Percentiles rank a stretch among this genome's conserved stretches.
Evolutionary conservation across 768 basidiomycete species (phyloP).

Genomic region (Cystoderma amianthinum): DNA sequence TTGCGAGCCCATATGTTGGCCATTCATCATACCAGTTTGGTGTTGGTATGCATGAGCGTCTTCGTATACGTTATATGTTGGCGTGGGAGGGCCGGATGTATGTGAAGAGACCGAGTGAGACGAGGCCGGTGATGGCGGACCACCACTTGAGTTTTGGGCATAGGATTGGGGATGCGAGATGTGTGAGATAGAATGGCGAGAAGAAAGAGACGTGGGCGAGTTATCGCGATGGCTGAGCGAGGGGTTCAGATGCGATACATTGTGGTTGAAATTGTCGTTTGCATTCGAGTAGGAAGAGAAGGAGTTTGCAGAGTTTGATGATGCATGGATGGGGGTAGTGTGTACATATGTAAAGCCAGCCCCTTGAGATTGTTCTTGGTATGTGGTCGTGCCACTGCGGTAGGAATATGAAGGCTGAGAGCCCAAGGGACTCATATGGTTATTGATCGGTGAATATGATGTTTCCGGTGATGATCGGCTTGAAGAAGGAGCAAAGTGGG

Average conservation of each 20-base stretch:
- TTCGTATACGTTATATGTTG: conserved; percentile 39
- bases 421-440: conserved; percentile 16
- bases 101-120: conserved; percentile 41
- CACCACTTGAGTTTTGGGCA: conserved; percentile 24
- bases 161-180: conserved; percentile 49
- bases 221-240: conserved; percentile 7
- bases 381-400: conserved; percentile 31
- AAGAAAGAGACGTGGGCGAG: conserved; percentile 28
- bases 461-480: conserved; percentile 37
- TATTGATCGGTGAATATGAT: conserved; percentile 28
- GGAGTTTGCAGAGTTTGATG: conserved; percentile 12
- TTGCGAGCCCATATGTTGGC: conserved; percentile 15
- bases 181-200: conserved; percentile 56
- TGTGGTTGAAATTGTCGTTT: conserved; percentile 17
- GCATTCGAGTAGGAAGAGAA: conserved; percentile 27
- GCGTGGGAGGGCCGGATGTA: conserved; percentile 34
- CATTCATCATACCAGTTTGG: conserved; percentile 15
- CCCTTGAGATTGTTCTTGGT: conserved; percentile 35
- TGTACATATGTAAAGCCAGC: conserved; percentile 29
- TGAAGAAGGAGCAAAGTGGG: conserved; percentile 25
- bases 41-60: conserved; percentile 35
- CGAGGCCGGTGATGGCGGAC: conserved; percentile 44
- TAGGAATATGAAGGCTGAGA: conserved; percentile 27
- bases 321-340: conserved; percentile 22
- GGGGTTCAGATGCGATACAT: background rate